Evolutionary conservation across 441 rosid species (phyloP).

Genomic region (Bruguiera hainesii): DNA sequence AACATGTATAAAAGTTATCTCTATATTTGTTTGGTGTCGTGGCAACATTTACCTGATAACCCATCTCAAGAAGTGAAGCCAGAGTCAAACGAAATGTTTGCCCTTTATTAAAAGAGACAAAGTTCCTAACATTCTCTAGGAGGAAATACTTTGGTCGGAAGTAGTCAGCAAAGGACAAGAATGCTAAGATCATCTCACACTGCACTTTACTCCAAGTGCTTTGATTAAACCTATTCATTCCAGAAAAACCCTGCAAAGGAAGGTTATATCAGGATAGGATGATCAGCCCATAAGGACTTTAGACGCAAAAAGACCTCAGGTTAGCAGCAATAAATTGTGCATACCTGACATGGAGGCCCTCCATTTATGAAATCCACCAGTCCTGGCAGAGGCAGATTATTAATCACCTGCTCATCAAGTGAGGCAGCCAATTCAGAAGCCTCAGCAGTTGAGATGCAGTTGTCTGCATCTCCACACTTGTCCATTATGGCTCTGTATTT

Average conservation of each 20-base stretch:
- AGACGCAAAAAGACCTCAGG: background rate
- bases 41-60: slow-evolving; percentile 70
- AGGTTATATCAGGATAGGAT: background rate
- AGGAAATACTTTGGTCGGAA: slow-evolving; percentile 88
- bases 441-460: slow-evolving; percentile 75
- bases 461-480: slow-evolving; percentile 69
- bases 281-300: background rate
- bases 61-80: slow-evolving; percentile 95
- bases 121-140: slow-evolving; percentile 85
- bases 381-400: slow-evolving; percentile 71
- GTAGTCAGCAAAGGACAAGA: slow-evolving; percentile 85
- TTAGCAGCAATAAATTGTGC: background rate
- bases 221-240: slow-evolving; percentile 83
- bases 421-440: slow-evolving; percentile 59
- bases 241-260: slow-evolving; percentile 82
- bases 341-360: slow-evolving; percentile 97
- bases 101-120: slow-evolving; percentile 80
- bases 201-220: slow-evolving; percentile 88
- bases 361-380: slow-evolving; percentile 93
- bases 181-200: slow-evolving; percentile 87
- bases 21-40: background rate
- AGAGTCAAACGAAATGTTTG: slow-evolving; percentile 80
- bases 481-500: slow-evolving; percentile 77
- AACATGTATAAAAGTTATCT: background rate
- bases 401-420: slow-evolving; percentile 55